Evolutionary conservation across 2,329 filamentous ascomycete genomes (phyloP), one percentile per base, ranked within the genome.

Genomic region (Rhytidhysteron rufulum): DNA sequence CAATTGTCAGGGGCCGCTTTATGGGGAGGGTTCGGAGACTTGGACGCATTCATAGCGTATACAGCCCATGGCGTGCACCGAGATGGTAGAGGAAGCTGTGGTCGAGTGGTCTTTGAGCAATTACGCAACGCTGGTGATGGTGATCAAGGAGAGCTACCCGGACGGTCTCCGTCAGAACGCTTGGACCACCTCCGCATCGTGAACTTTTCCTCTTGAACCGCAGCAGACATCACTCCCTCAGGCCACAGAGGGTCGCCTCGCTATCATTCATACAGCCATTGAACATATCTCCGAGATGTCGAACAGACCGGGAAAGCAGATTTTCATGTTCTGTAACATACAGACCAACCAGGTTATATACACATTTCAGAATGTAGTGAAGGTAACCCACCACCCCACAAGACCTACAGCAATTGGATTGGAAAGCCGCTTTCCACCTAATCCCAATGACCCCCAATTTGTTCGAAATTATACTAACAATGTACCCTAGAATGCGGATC

Each of bases 291-390:
- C 55, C 4, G 55, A 58, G 41, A 51, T 58, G 2, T 34, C 51
- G 4, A 44, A 41, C 31, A 48, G 43, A 31, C 50, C 51, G 4
- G 79, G 79, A 43, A 70, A 75, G 53, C 72, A 80, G 60, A 80
- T 84, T 54, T 83, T 79, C 60, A 73, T 76, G 55, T 84, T 81
- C 64, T 72, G 72, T 53, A 74, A 83, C 58, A 67, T 79, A 50
- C 71, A 73, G 46, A 82, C 80, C 25, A 80, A 82, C 43, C 80
- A 83, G 62, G 75, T 83, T 48, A 66, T 83, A 40, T 83, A 83
- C 62, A 82, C 80, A 17, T 63, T 83, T 47, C 72, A 71, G 30
- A 72, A 75, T 38, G 68, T 71, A 38, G 58, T 83, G 33, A 69
- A 80, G 48, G 79, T 81, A 66, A 49, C 69, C 42, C n/a, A n/a